Percentiles rank a stretch among this genome's conserved stretches.
These are phyloP conservation scores for Mucor piriformis DNA, from an alignment of 371 early-diverging fungal species.

Conservation along the genomic window DNA sequence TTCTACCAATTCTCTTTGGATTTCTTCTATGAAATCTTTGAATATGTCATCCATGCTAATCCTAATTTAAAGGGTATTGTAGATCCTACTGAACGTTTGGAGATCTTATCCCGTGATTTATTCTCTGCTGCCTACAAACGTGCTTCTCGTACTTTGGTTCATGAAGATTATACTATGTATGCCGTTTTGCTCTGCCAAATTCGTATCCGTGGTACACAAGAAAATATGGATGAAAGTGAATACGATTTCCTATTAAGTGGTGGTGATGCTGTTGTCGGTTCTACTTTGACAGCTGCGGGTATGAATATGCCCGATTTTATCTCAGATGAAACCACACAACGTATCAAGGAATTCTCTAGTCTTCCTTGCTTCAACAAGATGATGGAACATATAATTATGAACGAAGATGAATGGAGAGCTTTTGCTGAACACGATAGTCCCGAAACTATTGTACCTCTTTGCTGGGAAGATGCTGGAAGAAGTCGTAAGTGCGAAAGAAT, in stretches of 20 bases:
- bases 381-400: conserved; percentile 51
- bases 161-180: conserved; percentile 91
- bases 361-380: conserved; percentile 64
- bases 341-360: conserved; percentile 55
- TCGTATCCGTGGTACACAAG: conserved; percentile 66
- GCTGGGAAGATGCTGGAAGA: conserved; percentile 56
- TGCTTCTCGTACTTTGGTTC: conserved; percentile 82
- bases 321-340: conserved; percentile 63
- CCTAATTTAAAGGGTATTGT: conserved; percentile 69
- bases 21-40: conserved; percentile 95
- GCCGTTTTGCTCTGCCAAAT: conserved; percentile 89
- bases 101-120: conserved; percentile 79
- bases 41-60: conserved; percentile 83
- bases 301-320: conserved; percentile 56
- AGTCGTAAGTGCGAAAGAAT: conserved; percentile 65
- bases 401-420: conserved; percentile 58
- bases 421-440: conserved; percentile 62
- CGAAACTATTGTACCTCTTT: conserved; percentile 68
- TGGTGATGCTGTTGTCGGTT: conserved; percentile 53
- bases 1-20: conserved; percentile 98
- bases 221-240: conserved; percentile 72
- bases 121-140: conserved; percentile 85
- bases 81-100: conserved; percentile 77
- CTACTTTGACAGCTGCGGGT: conserved; percentile 41
- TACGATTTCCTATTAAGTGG: conserved; percentile 72